Percentiles rank a stretch among this genome's conserved stretches.
These are phyloP conservation scores for Plasmodium sp. DNA, from an alignment of 169 alveolate genomes.

Conservation along the genomic window DNA sequence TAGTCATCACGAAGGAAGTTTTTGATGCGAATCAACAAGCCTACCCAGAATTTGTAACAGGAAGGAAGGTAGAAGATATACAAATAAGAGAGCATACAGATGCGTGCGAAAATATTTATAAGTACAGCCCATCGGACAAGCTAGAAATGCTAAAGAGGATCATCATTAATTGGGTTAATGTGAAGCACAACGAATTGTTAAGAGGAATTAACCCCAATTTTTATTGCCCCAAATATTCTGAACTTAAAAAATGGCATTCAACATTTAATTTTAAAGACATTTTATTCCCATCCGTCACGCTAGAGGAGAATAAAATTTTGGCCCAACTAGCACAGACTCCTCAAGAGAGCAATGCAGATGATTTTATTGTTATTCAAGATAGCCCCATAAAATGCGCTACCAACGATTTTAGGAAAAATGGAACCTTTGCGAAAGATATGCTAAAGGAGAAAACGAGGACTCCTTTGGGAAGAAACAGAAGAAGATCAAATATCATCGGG, in stretches of 20 bases:
- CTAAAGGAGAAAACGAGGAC: conserved; percentile 70
- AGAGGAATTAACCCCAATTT: conserved; percentile 42
- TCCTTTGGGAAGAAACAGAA: conserved; percentile 71
- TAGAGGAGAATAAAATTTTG: conserved; percentile 52
- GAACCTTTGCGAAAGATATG: conserved; percentile 30
- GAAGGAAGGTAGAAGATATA: conserved; percentile 72
- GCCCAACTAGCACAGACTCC: conserved; percentile 67
- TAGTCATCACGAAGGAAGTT: conserved; percentile 55
- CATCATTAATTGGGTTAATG: conserved; percentile 68
- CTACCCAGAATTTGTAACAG: conserved; percentile 55
- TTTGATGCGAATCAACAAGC: conserved; percentile 18
- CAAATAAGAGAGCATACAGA: conserved; percentile 69
- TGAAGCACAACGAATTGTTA: conserved; percentile 68
- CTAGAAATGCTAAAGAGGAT: conserved; percentile 62
- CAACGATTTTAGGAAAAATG: conserved; percentile 27
- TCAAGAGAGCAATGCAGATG: conserved; percentile 75
- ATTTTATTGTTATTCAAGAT: conserved; percentile 61
- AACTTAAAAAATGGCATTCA: conserved; percentile 75
- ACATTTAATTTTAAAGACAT: conserved; percentile 44
- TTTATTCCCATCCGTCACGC: conserved; percentile 46
- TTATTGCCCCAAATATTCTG: conserved; percentile 52
- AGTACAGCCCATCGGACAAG: conserved; percentile 26
- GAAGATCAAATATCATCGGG: background rate
- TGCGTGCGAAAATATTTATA: conserved; percentile 51
- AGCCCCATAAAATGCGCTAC: conserved; percentile 72